Evolutionary conservation across 306 rosid genomes (phyloP), one percentile per base, ranked within the genome.

Genomic region (Medicago arabica): DNA sequence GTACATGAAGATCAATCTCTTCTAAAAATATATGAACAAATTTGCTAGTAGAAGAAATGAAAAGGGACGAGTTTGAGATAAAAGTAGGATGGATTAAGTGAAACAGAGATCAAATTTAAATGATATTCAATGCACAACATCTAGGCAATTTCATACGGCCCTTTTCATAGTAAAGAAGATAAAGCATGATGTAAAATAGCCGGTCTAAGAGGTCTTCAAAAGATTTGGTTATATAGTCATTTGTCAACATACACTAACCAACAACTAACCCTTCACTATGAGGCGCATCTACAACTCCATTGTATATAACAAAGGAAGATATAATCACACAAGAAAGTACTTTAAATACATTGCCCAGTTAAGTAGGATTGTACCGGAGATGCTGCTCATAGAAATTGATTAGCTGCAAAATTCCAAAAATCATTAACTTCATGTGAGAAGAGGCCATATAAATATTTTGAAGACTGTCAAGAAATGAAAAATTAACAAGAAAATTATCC

Each of bases 351-450:
- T 41, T 41, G 72, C 68, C 67, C 62, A 75, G 57, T 88, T 84
- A 89, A 17, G 78, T 68, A 36, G 92, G 87, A 83, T 49, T 82
- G 82, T 89, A 93, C 25, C 92, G 89, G 78, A 93, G 93, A 86
- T 89, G 97, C 82, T 88, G 92, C 96, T 93, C 97, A 21, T 91
- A 93, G 85, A 85, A 93, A 87, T 84, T 88, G 82, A 93, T 89
- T 88, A 93, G 83, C 97, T 93, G 91, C 43, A 81, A 78, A 58
- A 57, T 6, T 47, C 72, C 38, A 67, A 83, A 74, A 72, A 17
- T 60, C 46, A 71, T 40, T 25, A 71, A 9, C 31, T 71, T 44
- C 18, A 16, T 23, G 75, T 40, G 8, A 61, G 34, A 47, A 46
- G 68, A 46, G 28, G 55, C n/a, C 21, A 40, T 18, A 66, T 12